phyloP scores from a whole-genome alignment of 2,329 filamentous ascomycete genomes.

The Hypoxylon sp. region DNA sequence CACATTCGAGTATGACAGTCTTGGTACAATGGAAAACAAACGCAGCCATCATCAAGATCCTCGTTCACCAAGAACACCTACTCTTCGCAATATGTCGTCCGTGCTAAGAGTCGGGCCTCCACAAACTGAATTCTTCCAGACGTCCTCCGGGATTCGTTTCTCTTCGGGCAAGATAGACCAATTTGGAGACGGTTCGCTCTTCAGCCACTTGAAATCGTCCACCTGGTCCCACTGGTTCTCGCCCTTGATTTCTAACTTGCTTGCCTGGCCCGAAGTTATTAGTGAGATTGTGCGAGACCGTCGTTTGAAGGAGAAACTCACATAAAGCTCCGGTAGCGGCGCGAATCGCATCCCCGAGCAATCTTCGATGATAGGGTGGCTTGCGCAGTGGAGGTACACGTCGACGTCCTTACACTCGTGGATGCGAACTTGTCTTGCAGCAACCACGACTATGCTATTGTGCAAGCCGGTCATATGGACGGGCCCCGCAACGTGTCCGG shows the following conservation, averaged over 20 bases:
- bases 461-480: constrained; percentile 83
- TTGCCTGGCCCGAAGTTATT: constrained; percentile 47
- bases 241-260: constrained; percentile 49
- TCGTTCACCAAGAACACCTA: constrained; percentile 55
- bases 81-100: constrained; percentile 72
- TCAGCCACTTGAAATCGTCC: constrained; percentile 98
- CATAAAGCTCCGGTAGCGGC: constrained; percentile 76
- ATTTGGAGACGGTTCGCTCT: constrained; percentile 86
- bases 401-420: constrained; percentile 86
- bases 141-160: constrained; percentile 69
- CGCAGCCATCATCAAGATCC: background rate
- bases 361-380: constrained; percentile 93
- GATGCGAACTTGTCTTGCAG: constrained; percentile 90
- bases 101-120: constrained; percentile 72
- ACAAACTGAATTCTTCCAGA: constrained; percentile 78
- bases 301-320: constrained; percentile 58
- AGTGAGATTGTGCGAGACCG: background rate
- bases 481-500: constrained; percentile 82
- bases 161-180: constrained; percentile 78
- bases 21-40: background rate
- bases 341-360: constrained; percentile 84
- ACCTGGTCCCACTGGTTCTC: constrained; percentile 88
- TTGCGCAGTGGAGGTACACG: constrained; percentile 84
- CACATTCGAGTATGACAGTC: background rate
- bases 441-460: constrained; percentile 81